These are phyloP conservation scores for Verbascum thapsus DNA, from an alignment of 257 asterid genomes.

Conservation along the genomic window DNA sequence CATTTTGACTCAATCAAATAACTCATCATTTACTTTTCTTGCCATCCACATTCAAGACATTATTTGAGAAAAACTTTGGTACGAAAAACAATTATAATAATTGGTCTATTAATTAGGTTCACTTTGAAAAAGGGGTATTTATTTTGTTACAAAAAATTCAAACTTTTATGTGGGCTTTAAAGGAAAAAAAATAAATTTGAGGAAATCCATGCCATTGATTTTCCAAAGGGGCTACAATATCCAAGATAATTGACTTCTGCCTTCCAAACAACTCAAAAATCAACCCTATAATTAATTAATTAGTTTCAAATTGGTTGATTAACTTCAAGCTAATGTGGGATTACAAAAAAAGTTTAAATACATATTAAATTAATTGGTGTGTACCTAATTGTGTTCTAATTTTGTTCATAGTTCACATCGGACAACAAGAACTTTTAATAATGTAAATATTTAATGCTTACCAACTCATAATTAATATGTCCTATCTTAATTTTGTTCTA, in stretches of 20 bases:
- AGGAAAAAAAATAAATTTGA: slow-evolving; percentile 49
- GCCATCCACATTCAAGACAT: slow-evolving; percentile 61
- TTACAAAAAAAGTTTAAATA: no score
- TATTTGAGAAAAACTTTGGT: slow-evolving; percentile 42
- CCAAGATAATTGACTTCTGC: slow-evolving; percentile 69
- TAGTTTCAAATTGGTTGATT: slow-evolving; percentile 14
- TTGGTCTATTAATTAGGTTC: no score
- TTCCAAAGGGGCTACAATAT: slow-evolving; percentile 44
- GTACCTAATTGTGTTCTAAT: not conserved
- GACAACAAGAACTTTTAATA: no score
- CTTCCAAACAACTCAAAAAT: slow-evolving; percentile 24
- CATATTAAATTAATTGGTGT: slow-evolving; percentile 6
- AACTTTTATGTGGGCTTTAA: slow-evolving; percentile 36
- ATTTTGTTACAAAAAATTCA: slow-evolving; percentile 18
- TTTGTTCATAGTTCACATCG: no score
- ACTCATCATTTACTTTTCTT: slow-evolving; percentile 34
- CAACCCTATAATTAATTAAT: slow-evolving; percentile 31
- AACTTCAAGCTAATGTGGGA: no score
- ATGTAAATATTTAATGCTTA: no score
- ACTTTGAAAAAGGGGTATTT: no score
- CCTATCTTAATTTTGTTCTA: not conserved
- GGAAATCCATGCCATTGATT: slow-evolving; percentile 72
- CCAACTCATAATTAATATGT: not conserved
- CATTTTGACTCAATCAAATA: slow-evolving; percentile 61
- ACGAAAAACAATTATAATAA: slow-evolving; percentile 25